Percentiles rank a stretch among this genome's conserved stretches.
Evolutionary conservation across 2,329 filamentous ascomycete genomes (phyloP).

Genomic region (Aureobasidium lini): DNA sequence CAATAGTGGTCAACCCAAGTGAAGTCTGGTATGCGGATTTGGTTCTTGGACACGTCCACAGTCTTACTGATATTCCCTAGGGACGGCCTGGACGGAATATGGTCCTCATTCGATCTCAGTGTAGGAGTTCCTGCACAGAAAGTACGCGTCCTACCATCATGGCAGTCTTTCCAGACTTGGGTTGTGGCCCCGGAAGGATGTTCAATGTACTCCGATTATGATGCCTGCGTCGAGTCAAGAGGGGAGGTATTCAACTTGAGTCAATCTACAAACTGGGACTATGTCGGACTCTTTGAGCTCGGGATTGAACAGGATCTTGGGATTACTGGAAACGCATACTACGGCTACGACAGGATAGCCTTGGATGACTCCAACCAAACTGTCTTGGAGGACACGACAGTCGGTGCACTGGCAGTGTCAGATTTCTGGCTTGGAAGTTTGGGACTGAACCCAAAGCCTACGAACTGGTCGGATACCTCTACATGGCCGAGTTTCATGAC

Average conservation of each 20-base stretch:
- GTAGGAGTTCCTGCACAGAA: constrained; percentile 48
- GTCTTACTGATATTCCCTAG: constrained; percentile 29
- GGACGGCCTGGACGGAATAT: constrained; percentile 60
- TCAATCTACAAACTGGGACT: constrained; percentile 50
- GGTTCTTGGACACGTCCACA: not conserved
- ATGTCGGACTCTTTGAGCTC: constrained; percentile 54
- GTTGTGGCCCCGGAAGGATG: constrained; percentile 55
- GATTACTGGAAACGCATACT: constrained; percentile 54
- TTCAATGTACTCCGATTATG: constrained; percentile 24
- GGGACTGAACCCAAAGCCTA: constrained; percentile 42
- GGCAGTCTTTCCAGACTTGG: constrained; percentile 65
- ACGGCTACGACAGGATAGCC: constrained; percentile 47
- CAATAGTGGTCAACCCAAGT: constrained; percentile 24
- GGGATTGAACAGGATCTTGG: constrained; percentile 51
- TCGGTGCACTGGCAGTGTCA: constrained; percentile 33
- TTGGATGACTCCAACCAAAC: constrained; percentile 33
- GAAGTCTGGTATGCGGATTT: constrained; percentile 19
- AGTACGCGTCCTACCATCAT: constrained; percentile 56
- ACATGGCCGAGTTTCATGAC: constrained; percentile 46
- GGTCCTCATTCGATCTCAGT: constrained; percentile 61
- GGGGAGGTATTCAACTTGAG: constrained; percentile 52
- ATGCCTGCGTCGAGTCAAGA: constrained; percentile 46
- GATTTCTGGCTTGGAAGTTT: constrained; percentile 41
- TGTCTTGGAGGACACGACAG: constrained; percentile 34
- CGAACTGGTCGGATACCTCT: constrained; percentile 42